These are phyloP conservation scores for Penicillium bovifimosum DNA, from an alignment of 495 filamentous ascomycete species.

Conservation along the genomic window DNA sequence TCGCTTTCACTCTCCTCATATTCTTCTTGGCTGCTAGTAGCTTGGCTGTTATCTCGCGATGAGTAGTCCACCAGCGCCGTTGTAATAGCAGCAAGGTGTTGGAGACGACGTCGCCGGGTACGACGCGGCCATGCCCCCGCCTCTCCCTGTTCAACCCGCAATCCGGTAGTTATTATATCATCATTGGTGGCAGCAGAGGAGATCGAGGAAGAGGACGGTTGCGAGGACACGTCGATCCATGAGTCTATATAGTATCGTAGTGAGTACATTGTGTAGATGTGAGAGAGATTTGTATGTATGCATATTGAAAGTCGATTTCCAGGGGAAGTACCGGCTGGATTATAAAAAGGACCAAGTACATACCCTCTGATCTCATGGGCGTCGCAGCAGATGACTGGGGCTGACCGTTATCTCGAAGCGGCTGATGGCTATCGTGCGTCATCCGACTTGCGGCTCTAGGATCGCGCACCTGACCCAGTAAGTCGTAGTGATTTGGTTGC, in stretches of 20 bases:
- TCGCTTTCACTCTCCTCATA: constrained; percentile 84
- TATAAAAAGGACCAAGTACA: constrained; percentile 22
- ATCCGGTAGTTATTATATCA: constrained; percentile 81
- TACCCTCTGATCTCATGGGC: constrained; percentile 47
- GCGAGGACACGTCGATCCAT: constrained; percentile 92
- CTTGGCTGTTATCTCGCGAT: constrained; percentile 29
- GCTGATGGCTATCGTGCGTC: constrained; percentile 36
- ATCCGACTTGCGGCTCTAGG: constrained; percentile 35
- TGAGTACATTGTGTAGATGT: constrained; percentile 46
- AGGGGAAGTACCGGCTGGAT: constrained; percentile 12
- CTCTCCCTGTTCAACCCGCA: constrained; percentile 60
- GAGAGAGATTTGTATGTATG: constrained; percentile 18
- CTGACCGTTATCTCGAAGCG: constrained; percentile 31
- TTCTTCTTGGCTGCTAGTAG: constrained; percentile 79
- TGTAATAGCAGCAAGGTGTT: constrained; percentile 40
- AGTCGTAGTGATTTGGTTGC: constrained; percentile 45
- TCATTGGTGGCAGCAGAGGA: constrained; percentile 71
- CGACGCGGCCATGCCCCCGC: constrained; percentile 29
- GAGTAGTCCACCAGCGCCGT: constrained; percentile 48
- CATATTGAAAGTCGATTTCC: constrained; percentile 19
- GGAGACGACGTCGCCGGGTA: constrained; percentile 52
- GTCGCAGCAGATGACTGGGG: constrained; percentile 32
- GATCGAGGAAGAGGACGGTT: constrained; percentile 85
- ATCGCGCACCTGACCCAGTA: constrained; percentile 41
- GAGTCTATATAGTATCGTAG: constrained; percentile 67